Conservation (phyloP, 1,284 basidiomycete genomes). For the Pyrrhoderma lamaoense region DNA sequence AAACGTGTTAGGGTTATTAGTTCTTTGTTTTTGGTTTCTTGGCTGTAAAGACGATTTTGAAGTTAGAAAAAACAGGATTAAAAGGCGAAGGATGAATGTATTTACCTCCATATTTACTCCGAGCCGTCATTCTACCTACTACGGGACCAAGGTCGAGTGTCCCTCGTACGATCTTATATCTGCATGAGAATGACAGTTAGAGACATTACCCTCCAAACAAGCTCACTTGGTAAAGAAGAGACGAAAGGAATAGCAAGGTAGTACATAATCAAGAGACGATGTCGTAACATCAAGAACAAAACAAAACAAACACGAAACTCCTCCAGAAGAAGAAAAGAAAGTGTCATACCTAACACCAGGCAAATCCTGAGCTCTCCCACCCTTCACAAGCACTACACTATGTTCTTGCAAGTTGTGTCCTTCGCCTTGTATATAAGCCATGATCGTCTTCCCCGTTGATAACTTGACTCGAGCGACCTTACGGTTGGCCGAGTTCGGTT, state of each 20-base stretch:
- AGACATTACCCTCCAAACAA: conserved; percentile 1
- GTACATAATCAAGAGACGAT: too few species aligned
- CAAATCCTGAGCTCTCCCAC: conserved; percentile 94
- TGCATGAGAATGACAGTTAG: conserved; percentile 29
- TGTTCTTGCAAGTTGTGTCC: conserved; percentile 99
- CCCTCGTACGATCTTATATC: conserved; percentile 94
- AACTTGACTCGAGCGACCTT: conserved; percentile 96
- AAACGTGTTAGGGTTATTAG: conserved; percentile 33
- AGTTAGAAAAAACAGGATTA: conserved; percentile 22
- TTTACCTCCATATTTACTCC: conserved; percentile 93
- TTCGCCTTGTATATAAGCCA: conserved; percentile 96
- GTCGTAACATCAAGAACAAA: not conserved
- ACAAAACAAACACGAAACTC: not conserved
- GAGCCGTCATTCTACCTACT: conserved; percentile 70
- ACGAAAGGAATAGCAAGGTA: too few species aligned
- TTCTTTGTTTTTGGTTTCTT: conserved; percentile 86
- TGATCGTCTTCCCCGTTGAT: conserved; percentile 81
- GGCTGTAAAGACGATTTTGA: conserved; percentile 33
- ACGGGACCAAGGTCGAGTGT: conserved; percentile 91
- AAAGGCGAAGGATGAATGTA: conserved; percentile 9
- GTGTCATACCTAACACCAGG: conserved; percentile 84
- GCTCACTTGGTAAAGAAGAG: too few species aligned
- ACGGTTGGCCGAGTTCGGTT: conserved; percentile 97
- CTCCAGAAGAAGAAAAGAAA: too few species aligned
- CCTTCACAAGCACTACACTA: conserved; percentile 88